Base-by-base conservation (phyloP, 805 yeast species). In the Suhomyces pyralidae region DNA sequence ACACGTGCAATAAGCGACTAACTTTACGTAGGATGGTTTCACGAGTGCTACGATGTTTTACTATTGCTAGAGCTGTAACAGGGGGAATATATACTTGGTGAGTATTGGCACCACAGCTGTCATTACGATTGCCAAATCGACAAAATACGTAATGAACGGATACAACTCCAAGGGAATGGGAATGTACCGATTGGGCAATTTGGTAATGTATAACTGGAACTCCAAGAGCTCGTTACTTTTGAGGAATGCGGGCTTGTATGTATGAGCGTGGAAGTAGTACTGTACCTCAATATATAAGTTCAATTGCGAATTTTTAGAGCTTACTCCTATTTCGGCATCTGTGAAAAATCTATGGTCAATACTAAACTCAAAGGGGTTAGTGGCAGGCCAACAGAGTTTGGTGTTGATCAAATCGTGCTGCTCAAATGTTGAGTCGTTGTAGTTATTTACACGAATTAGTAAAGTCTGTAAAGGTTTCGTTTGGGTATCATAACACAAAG, bases 381-480 rank as follows among this genome's bases (percentile, higher is more conserved):
- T 68, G 0, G 76, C 72, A 3, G 76, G 74, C 76, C 76, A 71
- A 46, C 76, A 71, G 12, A 71, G 50, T 50, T 71, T 71, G 24
- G 68, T 55, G 48, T 58, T 61, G 6, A 71, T 42, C 12, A 63
- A 45, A 51, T 67, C 72, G 28, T 67, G 56, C 1, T 70, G 57
- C 14, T 44, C 45, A 45, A 61, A 71, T 1, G 68, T 60, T 5
- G 48, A 22, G 55, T 70, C 64, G 25, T 55, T 50, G 56, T 72
- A 73, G 51, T 74, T 73, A 56, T 73, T 73, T 17, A 75, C 30
- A 45, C 61, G 59, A 20, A 75, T 70, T 20, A 68, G 55, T 10
- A 74, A 52, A 2, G 57, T 50, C 25, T 58, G 51, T 12, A 9
- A 12, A 2, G 56, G 53, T 22, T 54, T 51, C 2, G 43, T 19